Conservation (phyloP, 164 flowering plant genomes). For the Vitis amurensis region DNA sequence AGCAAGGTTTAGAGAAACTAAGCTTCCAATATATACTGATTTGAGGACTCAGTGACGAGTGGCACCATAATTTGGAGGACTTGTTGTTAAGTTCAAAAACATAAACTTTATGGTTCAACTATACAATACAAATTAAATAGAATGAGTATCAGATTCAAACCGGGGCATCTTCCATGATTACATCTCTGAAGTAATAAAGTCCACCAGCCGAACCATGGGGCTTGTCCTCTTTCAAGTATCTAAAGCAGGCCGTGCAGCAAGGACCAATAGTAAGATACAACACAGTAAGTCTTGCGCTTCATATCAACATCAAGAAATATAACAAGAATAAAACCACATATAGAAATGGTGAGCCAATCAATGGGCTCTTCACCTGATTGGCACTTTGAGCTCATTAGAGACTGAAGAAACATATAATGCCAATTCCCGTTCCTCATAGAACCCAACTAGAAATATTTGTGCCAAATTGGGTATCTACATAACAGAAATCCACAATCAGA, state of each 20-base stretch:
- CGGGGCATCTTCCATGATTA: conserved; percentile 91
- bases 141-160: conserved; percentile 33
- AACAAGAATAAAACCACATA: background rate
- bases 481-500: background rate
- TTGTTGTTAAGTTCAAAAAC: no score
- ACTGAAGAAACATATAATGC: conserved; percentile 84
- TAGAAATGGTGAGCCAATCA: background rate
- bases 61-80: no score
- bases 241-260: conserved; percentile 18
- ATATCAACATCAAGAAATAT: no score
- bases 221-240: conserved; percentile 92
- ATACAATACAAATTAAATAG: background rate
- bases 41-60: no score
- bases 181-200: conserved; percentile 77
- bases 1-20: no score
- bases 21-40: no score
- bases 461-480: conserved; percentile 82
- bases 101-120: background rate
- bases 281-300: background rate
- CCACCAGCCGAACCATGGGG: conserved; percentile 99
- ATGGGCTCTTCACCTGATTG: conserved; percentile 61
- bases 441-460: conserved; percentile 82
- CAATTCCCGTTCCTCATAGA: conserved; percentile 93
- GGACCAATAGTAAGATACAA: background rate
- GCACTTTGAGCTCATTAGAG: conserved; percentile 87